A percentile compares a stretch with the other conserved stretches of the same genome.
Conservation (phyloP, 176 grass and related monocot genomes). For the Thinopyrum elongatum region DNA sequence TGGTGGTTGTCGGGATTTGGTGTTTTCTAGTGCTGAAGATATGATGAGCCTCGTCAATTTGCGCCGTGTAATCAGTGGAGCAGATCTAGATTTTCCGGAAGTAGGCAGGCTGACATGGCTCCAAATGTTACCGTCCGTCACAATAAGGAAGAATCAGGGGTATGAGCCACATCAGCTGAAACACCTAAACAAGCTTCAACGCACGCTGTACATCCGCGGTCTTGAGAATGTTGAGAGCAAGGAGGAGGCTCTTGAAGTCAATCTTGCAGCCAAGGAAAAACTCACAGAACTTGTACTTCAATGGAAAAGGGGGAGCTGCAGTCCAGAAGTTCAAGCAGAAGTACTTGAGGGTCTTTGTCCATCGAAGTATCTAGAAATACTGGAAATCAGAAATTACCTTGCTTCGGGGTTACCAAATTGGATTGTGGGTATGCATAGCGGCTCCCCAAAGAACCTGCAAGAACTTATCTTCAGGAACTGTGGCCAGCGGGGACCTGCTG, state of each 20-base stretch:
- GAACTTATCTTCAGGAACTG: too few species aligned
- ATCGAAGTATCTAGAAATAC: not conserved
- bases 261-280: not conserved
- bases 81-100: accelerated
- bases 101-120: not conserved
- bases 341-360: not conserved
- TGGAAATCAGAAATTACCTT: accelerated
- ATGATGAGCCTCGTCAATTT: not conserved
- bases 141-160: not conserved
- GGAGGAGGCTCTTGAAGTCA: not conserved
- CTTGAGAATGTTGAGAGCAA: not conserved
- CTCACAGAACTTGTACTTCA: not conserved
- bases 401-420: not conserved
- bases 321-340: not conserved
- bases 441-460: not conserved
- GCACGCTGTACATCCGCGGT: accelerated
- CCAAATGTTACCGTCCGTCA: accelerated
- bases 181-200: not conserved
- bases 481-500: too few species aligned
- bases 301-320: not conserved
- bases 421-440: not conserved
- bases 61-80: accelerated
- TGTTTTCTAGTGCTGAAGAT: not conserved
- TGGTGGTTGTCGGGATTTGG: not conserved
- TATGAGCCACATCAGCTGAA: too few species aligned